Conservation (phyloP, 208 protist genomes). For the Acanthamoeba triangularis region DNA sequence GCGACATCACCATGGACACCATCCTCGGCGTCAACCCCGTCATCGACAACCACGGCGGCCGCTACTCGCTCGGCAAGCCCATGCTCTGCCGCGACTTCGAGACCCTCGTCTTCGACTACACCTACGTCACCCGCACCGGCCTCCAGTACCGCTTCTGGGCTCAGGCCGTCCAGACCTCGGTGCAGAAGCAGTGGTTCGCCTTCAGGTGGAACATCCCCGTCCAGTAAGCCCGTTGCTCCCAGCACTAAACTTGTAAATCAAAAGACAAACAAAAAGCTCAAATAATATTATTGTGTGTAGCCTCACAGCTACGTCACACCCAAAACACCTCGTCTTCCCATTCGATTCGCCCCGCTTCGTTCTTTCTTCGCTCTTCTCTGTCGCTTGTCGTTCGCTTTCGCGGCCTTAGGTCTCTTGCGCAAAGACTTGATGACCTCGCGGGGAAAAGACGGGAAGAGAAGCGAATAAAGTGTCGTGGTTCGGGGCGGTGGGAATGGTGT, state of each 20-base stretch:
- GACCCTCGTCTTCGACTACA: not conserved
- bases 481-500: not conserved
- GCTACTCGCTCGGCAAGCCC: slow-evolving; percentile 10
- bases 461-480: too few relatives aligned
- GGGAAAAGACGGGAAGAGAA: too few relatives aligned
- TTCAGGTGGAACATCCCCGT: slow-evolving; percentile 21
- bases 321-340: too few relatives aligned
- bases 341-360: too few relatives aligned
- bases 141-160: not conserved
- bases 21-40: not conserved
- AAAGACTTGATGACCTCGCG: too few relatives aligned
- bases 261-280: not conserved
- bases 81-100: slow-evolving; percentile 18
- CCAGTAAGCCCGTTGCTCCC: slow-evolving; percentile 5
- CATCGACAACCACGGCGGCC: not conserved
- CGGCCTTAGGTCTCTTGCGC: too few relatives aligned
- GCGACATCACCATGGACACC: slow-evolving; percentile 5
- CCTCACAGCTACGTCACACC: too few relatives aligned
- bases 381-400: too few relatives aligned
- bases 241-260: not conserved
- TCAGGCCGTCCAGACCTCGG: not conserved
- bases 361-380: too few relatives aligned
- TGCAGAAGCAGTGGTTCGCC: slow-evolving; percentile 18
- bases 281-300: too few relatives aligned
- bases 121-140: not conserved